These are phyloP conservation scores for Pseudogymnoascus sp. DNA, from an alignment of 2,329 filamentous ascomycete species.

Conservation along the genomic window DNA sequence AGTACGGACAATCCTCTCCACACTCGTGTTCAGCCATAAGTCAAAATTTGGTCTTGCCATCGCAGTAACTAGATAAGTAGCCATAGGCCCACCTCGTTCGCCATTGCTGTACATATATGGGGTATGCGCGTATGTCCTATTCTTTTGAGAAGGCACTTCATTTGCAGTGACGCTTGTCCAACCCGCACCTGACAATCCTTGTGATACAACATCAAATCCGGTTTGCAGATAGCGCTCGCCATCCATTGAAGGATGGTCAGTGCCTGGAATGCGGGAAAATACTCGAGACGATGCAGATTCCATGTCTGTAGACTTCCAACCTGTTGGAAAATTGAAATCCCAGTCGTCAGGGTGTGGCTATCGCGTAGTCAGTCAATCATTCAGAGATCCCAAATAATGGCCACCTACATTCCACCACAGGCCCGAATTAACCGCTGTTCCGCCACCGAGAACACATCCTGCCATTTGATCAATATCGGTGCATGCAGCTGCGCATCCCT, in stretches of 20 bases:
- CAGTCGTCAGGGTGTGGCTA: slow-evolving; percentile 56
- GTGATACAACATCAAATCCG: slow-evolving; percentile 54
- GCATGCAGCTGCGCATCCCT: slow-evolving; percentile 43
- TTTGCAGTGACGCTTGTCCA: slow-evolving; percentile 59
- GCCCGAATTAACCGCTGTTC: slow-evolving; percentile 49
- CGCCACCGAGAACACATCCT: slow-evolving; percentile 60
- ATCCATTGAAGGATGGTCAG: slow-evolving; percentile 56
- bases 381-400: slow-evolving; percentile 9
- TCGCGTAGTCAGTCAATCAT: slow-evolving; percentile 11
- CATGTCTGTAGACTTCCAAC: slow-evolving; percentile 62
- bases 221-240: slow-evolving; percentile 59
- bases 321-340: slow-evolving; percentile 62
- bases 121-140: slow-evolving; percentile 54
- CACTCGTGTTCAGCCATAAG: slow-evolving; percentile 57
- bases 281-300: slow-evolving; percentile 49
- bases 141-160: slow-evolving; percentile 50
- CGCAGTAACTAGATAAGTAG: slow-evolving; percentile 61
- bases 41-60: slow-evolving; percentile 55
- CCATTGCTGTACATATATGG: slow-evolving; percentile 61
- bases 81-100: slow-evolving; percentile 61
- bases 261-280: slow-evolving; percentile 64
- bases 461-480: slow-evolving; percentile 66
- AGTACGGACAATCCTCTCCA: slow-evolving; percentile 57
- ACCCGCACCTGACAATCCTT: slow-evolving; percentile 50
- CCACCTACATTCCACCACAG: slow-evolving; percentile 53